Evolutionary conservation across 1,139 yeast species (phyloP).

Genomic region (Suhomyces yuchorum): DNA sequence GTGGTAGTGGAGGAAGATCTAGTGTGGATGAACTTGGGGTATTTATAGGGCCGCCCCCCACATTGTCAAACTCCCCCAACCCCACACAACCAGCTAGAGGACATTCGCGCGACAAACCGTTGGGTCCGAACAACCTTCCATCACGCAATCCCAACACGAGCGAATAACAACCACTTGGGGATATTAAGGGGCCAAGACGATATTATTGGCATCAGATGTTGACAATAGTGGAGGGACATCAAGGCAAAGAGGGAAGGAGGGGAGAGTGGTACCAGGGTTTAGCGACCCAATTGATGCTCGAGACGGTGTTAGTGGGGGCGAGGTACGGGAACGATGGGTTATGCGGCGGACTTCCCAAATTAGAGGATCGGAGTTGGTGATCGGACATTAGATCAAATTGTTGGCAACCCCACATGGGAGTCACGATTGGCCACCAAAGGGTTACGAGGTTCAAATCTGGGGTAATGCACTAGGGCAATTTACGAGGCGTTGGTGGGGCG

Average conservation of each 20-base stretch:
- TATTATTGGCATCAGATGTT: background rate
- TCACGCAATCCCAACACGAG: background rate
- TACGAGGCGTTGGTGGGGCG: background rate
- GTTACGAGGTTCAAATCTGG: conserved; percentile 5
- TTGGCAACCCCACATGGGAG: conserved; percentile 9
- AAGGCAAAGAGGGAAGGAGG: background rate
- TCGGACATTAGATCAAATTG: conserved; percentile 11
- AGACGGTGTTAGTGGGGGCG: background rate
- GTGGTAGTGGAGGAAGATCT: background rate
- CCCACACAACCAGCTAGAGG: conserved; percentile 1
- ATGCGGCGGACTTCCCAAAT: conserved; percentile 5
- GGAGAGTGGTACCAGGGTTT: background rate
- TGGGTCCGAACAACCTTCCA: background rate
- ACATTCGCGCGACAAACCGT: conserved; percentile 3
- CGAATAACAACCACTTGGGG: background rate
- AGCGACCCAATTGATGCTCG: background rate
- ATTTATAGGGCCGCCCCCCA: conserved; percentile 2
- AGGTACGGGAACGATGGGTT: background rate
- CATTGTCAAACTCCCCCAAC: background rate
- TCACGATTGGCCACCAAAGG: background rate
- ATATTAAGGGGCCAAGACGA: background rate
- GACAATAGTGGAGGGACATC: background rate
- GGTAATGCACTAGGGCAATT: background rate
- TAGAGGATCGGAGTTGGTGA: conserved; percentile 5
- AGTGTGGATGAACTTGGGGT: conserved; percentile 1